These are phyloP conservation scores for Euphorbia celastroides DNA, from an alignment of 441 rosid species.

Conservation along the genomic window DNA sequence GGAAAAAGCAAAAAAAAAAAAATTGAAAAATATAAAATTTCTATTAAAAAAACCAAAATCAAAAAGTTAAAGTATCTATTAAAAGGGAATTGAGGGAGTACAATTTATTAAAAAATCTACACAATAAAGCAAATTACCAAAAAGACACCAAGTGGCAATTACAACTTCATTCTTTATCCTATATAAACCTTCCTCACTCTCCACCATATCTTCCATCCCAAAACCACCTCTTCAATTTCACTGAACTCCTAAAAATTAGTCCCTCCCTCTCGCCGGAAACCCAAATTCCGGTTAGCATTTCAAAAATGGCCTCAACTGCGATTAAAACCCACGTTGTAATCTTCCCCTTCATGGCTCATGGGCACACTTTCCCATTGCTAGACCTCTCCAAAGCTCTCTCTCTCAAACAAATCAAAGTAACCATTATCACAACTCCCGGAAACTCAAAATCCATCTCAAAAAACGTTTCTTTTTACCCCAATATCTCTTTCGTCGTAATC, in stretches of 20 bases:
- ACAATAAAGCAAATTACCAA: too few species aligned
- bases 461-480: not conserved
- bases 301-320: not conserved
- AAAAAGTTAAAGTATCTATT: too few species aligned
- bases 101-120: too few species aligned
- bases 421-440: constrained; percentile 30
- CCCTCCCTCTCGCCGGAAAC: too few species aligned
- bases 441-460: constrained; percentile 25
- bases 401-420: constrained; percentile 19
- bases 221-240: not conserved
- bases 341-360: constrained; percentile 40
- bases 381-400: constrained; percentile 29
- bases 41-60: too few species aligned
- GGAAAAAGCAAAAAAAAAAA: too few species aligned
- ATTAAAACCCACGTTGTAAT: constrained; percentile 19
- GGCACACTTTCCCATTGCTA: constrained; percentile 33
- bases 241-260: too few species aligned
- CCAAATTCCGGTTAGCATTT: too few species aligned
- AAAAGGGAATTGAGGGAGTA: too few species aligned
- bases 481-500: constrained; percentile 19
- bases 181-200: not conserved
- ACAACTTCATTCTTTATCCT: not conserved
- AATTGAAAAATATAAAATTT: too few species aligned
- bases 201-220: not conserved
- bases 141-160: too few species aligned